Evolutionary conservation across 2,329 filamentous ascomycete species (phyloP), one percentile per base, ranked within the genome.

Genomic region (Sordariomycetes sp.): DNA sequence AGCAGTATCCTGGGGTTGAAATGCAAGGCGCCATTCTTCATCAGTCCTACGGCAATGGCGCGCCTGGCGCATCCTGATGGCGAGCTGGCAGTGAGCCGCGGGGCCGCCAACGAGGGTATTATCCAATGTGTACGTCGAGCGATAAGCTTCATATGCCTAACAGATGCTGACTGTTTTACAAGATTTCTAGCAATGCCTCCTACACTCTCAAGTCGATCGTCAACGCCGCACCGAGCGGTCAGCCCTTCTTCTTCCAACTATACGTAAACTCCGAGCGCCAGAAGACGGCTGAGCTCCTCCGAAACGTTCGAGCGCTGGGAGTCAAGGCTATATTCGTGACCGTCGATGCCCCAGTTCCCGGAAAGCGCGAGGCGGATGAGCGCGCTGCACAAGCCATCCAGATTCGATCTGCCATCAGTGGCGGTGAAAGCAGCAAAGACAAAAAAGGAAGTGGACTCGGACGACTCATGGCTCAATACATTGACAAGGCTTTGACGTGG

Each of bases 321-420:
- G 75, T 83, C 49, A 50, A 49, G 12, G 59, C 55, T n/a, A 43
- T 63, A 8, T 54, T 73, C 34, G 63, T 75, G 16, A 75, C 71
- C 0, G 70, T 73, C 5, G 71, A 75, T 36, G 65, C 70, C 1
- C 70, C 70, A 1, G 70, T 70, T 16, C 60, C 68, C 0, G 70
- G 70, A 1, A 71, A 76, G 44, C 66, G 72, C 12, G 72, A 76
- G 41, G 68, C 68, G 3, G 72, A 76, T 39, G 70, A 74, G 44
- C 64, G 70, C 4, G 59, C 70, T 16, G 49, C 53, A 3, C 65
- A 65, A 24, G 62, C 61, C 2, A 63, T 64, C 21, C 61, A 66
- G 11, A 39, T 58, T 6, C 45, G 45, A 16, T 51, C 53, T 5
- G 55, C 54, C 11, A 55, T 58, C 35, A 57, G 61, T 12, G 63